These are phyloP conservation scores for Solanum etuberosum DNA, from an alignment of 257 asterid genomes.

Conservation along the genomic window DNA sequence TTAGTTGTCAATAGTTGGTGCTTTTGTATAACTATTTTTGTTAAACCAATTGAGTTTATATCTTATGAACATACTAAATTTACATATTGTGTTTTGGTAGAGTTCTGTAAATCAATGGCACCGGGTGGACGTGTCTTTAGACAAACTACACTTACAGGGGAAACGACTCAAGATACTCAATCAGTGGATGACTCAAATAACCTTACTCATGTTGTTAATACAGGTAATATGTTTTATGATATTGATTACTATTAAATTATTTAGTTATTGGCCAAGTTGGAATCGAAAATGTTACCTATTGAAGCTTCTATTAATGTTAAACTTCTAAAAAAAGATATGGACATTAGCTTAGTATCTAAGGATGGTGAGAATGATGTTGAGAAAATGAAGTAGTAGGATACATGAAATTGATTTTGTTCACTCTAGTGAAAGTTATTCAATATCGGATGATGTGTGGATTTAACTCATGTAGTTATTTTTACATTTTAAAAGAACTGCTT, in stretches of 20 bases:
- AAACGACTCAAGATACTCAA: background rate
- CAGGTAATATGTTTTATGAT: background rate
- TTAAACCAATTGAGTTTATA: background rate
- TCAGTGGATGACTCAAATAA: background rate
- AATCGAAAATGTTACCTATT: background rate
- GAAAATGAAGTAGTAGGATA: background rate
- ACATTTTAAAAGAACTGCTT: too few species aligned
- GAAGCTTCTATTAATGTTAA: background rate
- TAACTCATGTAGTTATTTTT: too few species aligned
- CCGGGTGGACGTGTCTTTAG: background rate
- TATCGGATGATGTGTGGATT: too few species aligned
- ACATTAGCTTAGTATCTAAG: background rate
- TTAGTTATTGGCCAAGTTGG: background rate
- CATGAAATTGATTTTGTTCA: background rate
- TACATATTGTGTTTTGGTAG: background rate
- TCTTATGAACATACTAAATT: background rate
- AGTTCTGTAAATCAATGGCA: background rate
- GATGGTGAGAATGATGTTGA: background rate
- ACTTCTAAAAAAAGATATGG: background rate
- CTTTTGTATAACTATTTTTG: background rate
- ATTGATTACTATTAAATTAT: too few species aligned
- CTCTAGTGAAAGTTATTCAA: too few species aligned
- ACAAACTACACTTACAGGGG: background rate
- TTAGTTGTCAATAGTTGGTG: background rate
- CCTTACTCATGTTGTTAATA: background rate